A percentile compares a stretch with the other conserved stretches of the same genome.
Evolutionary conservation across 2,329 filamentous ascomycete genomes (phyloP).

Genomic region (Fusarium devonianum): DNA sequence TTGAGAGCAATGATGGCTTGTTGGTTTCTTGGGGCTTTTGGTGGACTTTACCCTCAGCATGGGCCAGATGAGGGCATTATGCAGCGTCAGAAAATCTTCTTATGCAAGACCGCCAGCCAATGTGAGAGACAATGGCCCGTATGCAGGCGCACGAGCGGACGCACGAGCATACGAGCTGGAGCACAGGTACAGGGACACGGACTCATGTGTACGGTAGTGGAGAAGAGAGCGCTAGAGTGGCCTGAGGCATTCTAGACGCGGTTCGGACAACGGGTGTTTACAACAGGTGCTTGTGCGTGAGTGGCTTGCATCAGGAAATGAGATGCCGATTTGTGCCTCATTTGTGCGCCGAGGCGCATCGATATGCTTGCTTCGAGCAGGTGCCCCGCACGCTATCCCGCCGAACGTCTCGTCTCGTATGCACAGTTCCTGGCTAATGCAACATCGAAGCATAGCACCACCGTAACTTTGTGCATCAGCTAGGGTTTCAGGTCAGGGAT

Average conservation of each 20-base stretch:
- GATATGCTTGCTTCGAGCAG: conserved; percentile 17
- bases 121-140: conserved; percentile 7
- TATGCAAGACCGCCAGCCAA: neutral
- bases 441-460: conserved; percentile 38
- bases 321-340: conserved; percentile 39
- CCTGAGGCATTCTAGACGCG: conserved; percentile 17
- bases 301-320: conserved; percentile 42
- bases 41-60: conserved; percentile 14
- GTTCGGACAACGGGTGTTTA: conserved; percentile 9
- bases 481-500: conserved; percentile 46
- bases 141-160: conserved; percentile 17
- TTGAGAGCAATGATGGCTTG: conserved; percentile 12
- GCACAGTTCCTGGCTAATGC: conserved; percentile 43
- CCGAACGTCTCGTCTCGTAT: conserved; percentile 18
- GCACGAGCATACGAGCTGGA: conserved; percentile 19
- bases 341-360: conserved; percentile 31
- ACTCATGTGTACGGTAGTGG: neutral
- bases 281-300: conserved; percentile 33
- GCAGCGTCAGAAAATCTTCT: conserved; percentile 21
- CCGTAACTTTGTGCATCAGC: conserved; percentile 45
- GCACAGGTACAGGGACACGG: conserved; percentile 27
- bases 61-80: conserved; percentile 26
- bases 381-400: conserved; percentile 26
- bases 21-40: conserved; percentile 4
- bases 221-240: neutral